These are phyloP conservation scores for Inosperma sp. DNA, from an alignment of 768 basidiomycete genomes.

Conservation along the genomic window DNA sequence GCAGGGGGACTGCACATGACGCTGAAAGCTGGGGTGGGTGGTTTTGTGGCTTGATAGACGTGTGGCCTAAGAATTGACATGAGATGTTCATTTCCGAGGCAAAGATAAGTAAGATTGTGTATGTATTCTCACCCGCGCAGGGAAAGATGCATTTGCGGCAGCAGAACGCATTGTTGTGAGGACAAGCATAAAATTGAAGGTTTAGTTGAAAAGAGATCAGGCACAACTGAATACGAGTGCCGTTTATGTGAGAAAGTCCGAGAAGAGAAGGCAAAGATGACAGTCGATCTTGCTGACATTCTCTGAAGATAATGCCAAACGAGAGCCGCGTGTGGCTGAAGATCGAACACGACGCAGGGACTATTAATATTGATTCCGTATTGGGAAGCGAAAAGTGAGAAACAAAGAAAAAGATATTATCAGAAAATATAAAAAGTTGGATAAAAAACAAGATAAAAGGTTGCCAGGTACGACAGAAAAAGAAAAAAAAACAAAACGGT, in stretches of 20 bases:
- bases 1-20: not conserved
- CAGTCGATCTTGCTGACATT: conserved; percentile 11
- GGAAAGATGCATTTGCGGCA: not conserved
- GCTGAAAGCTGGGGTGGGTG: no score
- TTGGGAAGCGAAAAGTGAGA: not conserved
- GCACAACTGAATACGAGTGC: conserved; percentile 10
- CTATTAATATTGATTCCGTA: conserved; percentile 16
- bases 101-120: conserved; percentile 6
- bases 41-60: no score
- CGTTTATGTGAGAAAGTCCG: conserved; percentile 11
- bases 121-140: not conserved
- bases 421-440: not conserved
- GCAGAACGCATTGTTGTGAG: not conserved
- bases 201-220: conserved; percentile 15
- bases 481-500: conserved; percentile 6
- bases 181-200: not conserved
- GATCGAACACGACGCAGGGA: conserved; percentile 12
- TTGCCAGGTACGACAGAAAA: conserved; percentile 1
- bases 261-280: no score
- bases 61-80: no score
- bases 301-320: conserved; percentile 21
- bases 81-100: conserved; percentile 35
- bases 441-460: conserved; percentile 7
- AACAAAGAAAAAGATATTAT: conserved; percentile 1
- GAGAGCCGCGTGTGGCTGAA: conserved; percentile 23